A percentile compares a stretch with the other conserved stretches of the same genome.
Evolutionary conservation across 306 rosid species (phyloP).

Genomic region (Citrullus mucosospermus): DNA sequence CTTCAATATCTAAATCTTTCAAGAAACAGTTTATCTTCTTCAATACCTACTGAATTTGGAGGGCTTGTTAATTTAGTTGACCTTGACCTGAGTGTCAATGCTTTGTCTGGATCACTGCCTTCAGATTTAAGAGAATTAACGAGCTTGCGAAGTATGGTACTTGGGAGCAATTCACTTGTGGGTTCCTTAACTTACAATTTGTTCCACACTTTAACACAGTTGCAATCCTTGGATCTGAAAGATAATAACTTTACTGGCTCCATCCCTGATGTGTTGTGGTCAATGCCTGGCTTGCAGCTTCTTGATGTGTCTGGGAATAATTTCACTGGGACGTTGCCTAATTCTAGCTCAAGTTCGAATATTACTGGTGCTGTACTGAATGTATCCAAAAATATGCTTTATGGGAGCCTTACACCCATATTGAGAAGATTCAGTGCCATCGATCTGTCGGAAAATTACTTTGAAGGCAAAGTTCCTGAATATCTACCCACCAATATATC

Average conservation of each 20-base stretch:
- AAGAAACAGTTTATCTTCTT: constrained; percentile 33
- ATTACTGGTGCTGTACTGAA: constrained; percentile 26
- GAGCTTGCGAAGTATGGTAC: constrained; percentile 42
- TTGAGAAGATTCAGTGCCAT: constrained; percentile 40
- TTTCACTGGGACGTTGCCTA: constrained; percentile 53
- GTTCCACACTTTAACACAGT: constrained; percentile 28
- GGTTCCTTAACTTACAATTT: constrained; percentile 39
- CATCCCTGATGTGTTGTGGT: constrained; percentile 48
- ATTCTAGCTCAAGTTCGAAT: constrained; percentile 31
- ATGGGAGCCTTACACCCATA: constrained; percentile 43
- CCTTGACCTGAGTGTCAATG: constrained; percentile 74
- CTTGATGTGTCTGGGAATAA: constrained; percentile 61
- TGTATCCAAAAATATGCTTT: constrained; percentile 53
- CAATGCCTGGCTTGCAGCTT: constrained; percentile 41
- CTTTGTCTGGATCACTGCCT: constrained; percentile 36
- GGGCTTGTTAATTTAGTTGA: constrained; percentile 52
- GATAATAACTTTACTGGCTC: constrained; percentile 39
- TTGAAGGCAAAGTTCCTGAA: constrained; percentile 52
- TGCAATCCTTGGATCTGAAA: constrained; percentile 45
- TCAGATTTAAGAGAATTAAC: constrained; percentile 37
- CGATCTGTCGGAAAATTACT: constrained; percentile 65
- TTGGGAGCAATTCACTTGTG: constrained; percentile 35
- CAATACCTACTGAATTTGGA: constrained; percentile 52
- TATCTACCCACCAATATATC: constrained; percentile 29
- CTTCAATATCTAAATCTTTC: constrained; percentile 73